Evolutionary conservation across 176 grass and related monocot genomes (phyloP).

Genomic region (Metroxylon sagu): DNA sequence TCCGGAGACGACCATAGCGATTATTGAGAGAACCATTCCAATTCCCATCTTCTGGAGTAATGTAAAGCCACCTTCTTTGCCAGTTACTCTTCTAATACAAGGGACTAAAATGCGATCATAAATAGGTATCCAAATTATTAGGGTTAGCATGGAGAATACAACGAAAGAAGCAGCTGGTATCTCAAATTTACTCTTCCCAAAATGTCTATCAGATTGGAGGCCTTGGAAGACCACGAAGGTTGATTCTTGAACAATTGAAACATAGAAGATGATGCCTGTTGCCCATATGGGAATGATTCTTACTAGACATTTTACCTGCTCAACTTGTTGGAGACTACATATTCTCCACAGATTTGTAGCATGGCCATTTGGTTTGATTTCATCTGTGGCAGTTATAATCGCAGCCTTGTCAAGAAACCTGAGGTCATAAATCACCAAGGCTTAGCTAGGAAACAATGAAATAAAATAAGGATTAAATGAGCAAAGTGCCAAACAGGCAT

Average conservation of each 20-base stretch:
- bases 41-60: slow-evolving; percentile 67
- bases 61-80: slow-evolving; percentile 42
- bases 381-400: slow-evolving; percentile 19
- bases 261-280: slow-evolving; percentile 42
- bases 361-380: slow-evolving; percentile 14
- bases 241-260: slow-evolving; percentile 31
- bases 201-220: slow-evolving; percentile 38
- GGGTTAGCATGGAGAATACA: slow-evolving; percentile 54
- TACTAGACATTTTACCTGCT: slow-evolving; percentile 65
- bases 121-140: slow-evolving; percentile 55
- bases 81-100: slow-evolving; percentile 23
- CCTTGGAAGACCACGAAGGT: slow-evolving; percentile 59
- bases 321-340: slow-evolving; percentile 61
- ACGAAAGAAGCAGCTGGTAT: slow-evolving; percentile 47
- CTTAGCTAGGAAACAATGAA: too few species aligned
- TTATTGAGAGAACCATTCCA: slow-evolving; percentile 37
- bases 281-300: slow-evolving; percentile 51
- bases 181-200: slow-evolving; percentile 24
- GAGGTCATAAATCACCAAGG: not conserved
- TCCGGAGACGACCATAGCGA: slow-evolving; percentile 39
- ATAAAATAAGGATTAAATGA: too few species aligned
- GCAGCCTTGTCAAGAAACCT: slow-evolving; percentile 68
- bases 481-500: too few species aligned
- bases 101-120: slow-evolving; percentile 52
- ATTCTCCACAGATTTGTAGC: slow-evolving; percentile 37